These are phyloP conservation scores for Clathrus columnatus DNA, from an alignment of 768 basidiomycete species.

Conservation along the genomic window DNA sequence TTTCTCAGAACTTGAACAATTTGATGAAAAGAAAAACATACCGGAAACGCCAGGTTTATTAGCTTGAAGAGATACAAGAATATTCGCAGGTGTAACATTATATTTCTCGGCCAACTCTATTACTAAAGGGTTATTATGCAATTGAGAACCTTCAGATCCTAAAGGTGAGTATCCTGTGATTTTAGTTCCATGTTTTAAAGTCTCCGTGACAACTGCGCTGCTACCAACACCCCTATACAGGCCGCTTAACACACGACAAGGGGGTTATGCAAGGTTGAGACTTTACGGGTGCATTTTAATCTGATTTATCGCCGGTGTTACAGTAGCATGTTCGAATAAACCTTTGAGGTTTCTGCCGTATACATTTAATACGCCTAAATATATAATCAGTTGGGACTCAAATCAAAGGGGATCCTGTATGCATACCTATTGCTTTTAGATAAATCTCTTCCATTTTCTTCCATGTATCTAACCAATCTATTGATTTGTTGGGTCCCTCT, in stretches of 20 bases:
- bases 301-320: constrained; percentile 72
- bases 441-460: constrained; percentile 67
- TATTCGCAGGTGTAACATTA: constrained; percentile 48
- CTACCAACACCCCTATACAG: constrained; percentile 29
- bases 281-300: constrained; percentile 79
- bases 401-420: background rate
- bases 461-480: constrained; percentile 77
- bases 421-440: constrained; percentile 67
- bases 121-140: constrained; percentile 53
- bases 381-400: background rate
- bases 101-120: constrained; percentile 54
- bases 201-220: constrained; percentile 62
- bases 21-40: constrained; percentile 20
- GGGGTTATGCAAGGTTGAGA: too few species aligned
- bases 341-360: constrained; percentile 53
- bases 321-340: constrained; percentile 59
- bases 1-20: too few species aligned
- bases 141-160: constrained; percentile 61
- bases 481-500: constrained; percentile 54
- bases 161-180: constrained; percentile 65
- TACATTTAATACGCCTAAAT: constrained; percentile 82
- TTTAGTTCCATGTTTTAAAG: constrained; percentile 60
- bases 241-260: constrained; percentile 58
- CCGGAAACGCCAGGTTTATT: constrained; percentile 54
- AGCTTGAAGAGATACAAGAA: constrained; percentile 66